phyloP scores from a whole-genome alignment of 1,284 basidiomycete genomes.

The Austroboletus niveus region DNA sequence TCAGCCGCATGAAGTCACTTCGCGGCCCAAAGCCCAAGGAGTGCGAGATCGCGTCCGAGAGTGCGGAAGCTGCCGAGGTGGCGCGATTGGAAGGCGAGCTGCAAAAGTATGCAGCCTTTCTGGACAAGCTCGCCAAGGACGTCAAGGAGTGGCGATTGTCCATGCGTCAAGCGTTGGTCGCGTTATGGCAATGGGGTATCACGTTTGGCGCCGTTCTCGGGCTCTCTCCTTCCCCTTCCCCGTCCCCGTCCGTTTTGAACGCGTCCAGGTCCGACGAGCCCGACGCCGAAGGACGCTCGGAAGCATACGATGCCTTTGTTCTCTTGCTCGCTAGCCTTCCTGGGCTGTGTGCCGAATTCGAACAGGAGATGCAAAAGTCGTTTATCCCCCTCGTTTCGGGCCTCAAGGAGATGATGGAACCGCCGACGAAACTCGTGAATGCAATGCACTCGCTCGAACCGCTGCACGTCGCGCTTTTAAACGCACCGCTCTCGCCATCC shows the following conservation, averaged over 20 bases:
- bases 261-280: constrained; percentile 12
- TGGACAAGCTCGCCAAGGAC: constrained; percentile 57
- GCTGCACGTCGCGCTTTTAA: constrained; percentile 63
- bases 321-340: constrained; percentile 55
- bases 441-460: constrained; percentile 71
- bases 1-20: constrained; percentile 58
- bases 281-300: constrained; percentile 35
- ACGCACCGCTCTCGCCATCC: constrained; percentile 48
- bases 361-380: constrained; percentile 48
- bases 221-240: constrained; percentile 44
- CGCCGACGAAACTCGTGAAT: constrained; percentile 62
- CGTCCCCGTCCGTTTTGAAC: constrained; percentile 36
- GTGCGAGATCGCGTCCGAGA: constrained; percentile 24
- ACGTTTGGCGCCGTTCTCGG: constrained; percentile 69
- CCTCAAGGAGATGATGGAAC: constrained; percentile 53
- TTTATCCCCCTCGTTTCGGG: constrained; percentile 55
- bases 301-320: constrained; percentile 75
- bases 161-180: constrained; percentile 29
- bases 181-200: constrained; percentile 57
- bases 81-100: constrained; percentile 55
- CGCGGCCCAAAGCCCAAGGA: constrained; percentile 31
- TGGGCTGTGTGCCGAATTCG: constrained; percentile 50
- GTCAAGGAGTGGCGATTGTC: constrained; percentile 58
- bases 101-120: constrained; percentile 50
- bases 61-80: constrained; percentile 54